Evolutionary conservation across 345 rosid species (phyloP), one percentile per base, ranked within the genome.

Genomic region (Gossypium longicalyx): DNA sequence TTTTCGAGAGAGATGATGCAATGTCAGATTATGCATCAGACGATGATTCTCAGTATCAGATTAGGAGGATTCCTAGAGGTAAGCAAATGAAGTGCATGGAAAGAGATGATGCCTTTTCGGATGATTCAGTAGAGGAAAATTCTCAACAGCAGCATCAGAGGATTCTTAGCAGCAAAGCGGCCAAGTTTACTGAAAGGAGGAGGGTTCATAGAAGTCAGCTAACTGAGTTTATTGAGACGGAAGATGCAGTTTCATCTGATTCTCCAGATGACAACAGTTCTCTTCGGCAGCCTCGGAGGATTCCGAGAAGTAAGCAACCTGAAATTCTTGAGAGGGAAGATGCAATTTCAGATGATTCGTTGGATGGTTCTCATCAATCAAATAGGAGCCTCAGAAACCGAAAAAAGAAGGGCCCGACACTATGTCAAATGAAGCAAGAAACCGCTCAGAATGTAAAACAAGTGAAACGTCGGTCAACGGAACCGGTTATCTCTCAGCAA

Each of bases 11-110:
- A 51, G 82, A 80, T 47, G 82, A 83, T 73, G 77, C 72, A 43
- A 74, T 80, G 73, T 82, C 87, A 12, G 85, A 81, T 79, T 84
- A 81, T 74, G 76, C 78, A 56, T 76, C 76, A 69, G 88, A 80
- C 27, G 80, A 79, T 59, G 63, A 41, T 59, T 61, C 71, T 74
- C 77, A 67, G 65, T 77, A 20, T 76, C 82, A 65, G 77, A 67
- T 53, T 49, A 75, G 70, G 59, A 81, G 87, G 74, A 38, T 78
- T 47, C 70, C 73, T 11, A 73, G 76, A 77, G 65, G 72, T 65
- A 77, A 73, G 74, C 78, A 77, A 77, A 66, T 77, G 63, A 80
- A 75, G 71, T 66, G 41, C 68, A 74, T 81, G 25, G 83, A 67
- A 66, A 73, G 74, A 51, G 85, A 83, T 72, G 77, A 77, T 66